Base-by-base conservation (phyloP, 495 filamentous ascomycete genomes). In the Bacidia rubella region DNA sequence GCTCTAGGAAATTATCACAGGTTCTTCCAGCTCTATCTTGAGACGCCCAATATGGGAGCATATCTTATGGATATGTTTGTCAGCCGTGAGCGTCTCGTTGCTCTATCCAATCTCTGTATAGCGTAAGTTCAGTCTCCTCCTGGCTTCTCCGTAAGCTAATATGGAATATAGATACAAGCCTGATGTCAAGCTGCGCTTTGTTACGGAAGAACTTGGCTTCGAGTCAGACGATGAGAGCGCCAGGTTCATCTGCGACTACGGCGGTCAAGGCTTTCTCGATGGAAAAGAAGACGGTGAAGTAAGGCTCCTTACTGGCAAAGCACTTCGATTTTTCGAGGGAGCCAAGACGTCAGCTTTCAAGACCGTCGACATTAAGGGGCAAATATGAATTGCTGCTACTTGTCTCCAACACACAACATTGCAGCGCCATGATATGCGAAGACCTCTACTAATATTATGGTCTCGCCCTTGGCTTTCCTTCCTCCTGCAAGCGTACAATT, bases 21-120 rank as follows among this genome's bases (percentile, higher is more conserved):
- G 58, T 95, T 99, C 66, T 97, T 97, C 76, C 83, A 82, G 65
- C 75, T 99, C 21, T 99, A 95, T 65, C 77, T 92, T 54, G 85
- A 92, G 61, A 86, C 88, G 11, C 92, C 92, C 20, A 92, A 94
- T 61, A 97, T 99, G 93, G 89, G 92, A 42, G 87, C 83, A 56
- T 96, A 97, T 70, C 78, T 99, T 4, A 93, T 99, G 83, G 92
- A 99, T 70, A 95, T 93, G 86, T 96, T 98, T 70, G 81, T 97
- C 62, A 80, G 78, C 55, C 85, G 93, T 56, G 93, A 99, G 71
- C 86, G 93, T 60, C 75, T 97, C 49, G 80, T 84, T 62, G 92
- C 93, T 51, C 74, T 97, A 53, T 80, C 86, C 58, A 83, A 80
- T 60, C 92, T 97, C 48, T 95, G 86, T 78, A 93, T 79, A 82